Base-by-base conservation (phyloP, 2,329 filamentous ascomycete genomes). In the Zelopaecilomyces penicillatus region DNA sequence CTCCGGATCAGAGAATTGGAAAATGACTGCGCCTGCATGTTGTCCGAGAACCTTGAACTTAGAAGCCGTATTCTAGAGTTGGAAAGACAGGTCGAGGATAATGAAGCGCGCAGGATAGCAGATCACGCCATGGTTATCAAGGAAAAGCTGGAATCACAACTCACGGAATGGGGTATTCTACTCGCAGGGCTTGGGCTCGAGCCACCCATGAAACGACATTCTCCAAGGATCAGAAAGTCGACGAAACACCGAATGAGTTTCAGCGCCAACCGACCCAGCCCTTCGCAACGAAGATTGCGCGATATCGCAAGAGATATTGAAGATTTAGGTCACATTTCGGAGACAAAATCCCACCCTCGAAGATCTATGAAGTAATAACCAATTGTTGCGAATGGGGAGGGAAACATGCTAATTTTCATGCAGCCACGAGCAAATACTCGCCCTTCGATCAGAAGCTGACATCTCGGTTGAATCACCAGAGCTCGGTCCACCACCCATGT, bases 31-130 rank as follows among this genome's bases (percentile, higher is more conserved):
- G 80, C 83, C 35, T 79, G 81, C 40, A 75, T 90, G 51, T 71
- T 90, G 27, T 80, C 83, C n/a, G 85, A 93, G 54, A 93, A 93
- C 58, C 74, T 91, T 44, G 74, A 81, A 43, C 73, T 93, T 10
- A 78, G 82, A 42, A 75, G 84, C 49, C 78, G 85, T 49, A 78
- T 89, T 38, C 63, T 90, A 42, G 78, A 79, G 41, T 70, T 90
- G 2, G 78, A 88, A 56, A 78, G 77, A 45, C 77, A 85, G 44
- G 65, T 85, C 31, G 76, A 85, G 46, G 74, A 80, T 51, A 78
- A 76, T 44, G 72, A 74, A 39, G 67, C 75, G 38, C 73, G 75
- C 38, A 69, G 77, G 42, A 76, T 82, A 30, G 76, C 80, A 46
- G 78, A 85, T 48, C 78, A 83, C 59, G 79, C 86, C 7, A 66